Base-by-base conservation (phyloP, 345 rosid genomes). In the Syzygium aromaticum region DNA sequence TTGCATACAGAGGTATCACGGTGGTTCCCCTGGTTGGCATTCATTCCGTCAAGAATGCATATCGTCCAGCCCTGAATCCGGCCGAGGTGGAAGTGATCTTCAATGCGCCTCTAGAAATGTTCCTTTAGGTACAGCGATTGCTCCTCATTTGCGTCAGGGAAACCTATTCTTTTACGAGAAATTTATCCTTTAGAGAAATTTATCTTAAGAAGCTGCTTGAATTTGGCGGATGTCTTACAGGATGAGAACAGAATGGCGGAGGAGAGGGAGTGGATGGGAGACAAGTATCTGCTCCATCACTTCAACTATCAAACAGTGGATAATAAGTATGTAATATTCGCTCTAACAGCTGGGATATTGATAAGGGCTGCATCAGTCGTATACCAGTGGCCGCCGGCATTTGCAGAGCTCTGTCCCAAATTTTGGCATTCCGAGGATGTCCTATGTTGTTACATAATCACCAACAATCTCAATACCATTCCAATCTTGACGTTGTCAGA, bases 81-180 rank as follows among this genome's bases (percentile, higher is more conserved):
- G 89, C 88, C 52, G 96, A 95, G 91, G 96, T 94, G 9, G 94
- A 95, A 91, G 92, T 91, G 10, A 90, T 96, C 85, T 94, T 95
- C 28, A 95, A 96, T 90, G 94, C 87, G 46, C 96, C 98, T 1
- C 87, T 95, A 28, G 96, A 94, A 84, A 96, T 96, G 97, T 96
- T 96, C 89, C 93, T 95, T 49, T 91, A 94, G 97, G 96, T 93
- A 85, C 27, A 67, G 57, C 5, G 22, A 84, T 8, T 17, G 9
- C 54, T 51, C 85, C 57, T 84, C 16, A 5, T 84, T 84, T 11
- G 22, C 0, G 7, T 52, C 2, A 0, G 59, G 56, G 9, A 54
- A 52, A n/a, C 54, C 10, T 54, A 0, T 5, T 25, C 80, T 19
- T 25, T 21, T 17, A 10, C 7, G 4, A 38, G 27, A 19, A 43